phyloP scores from a whole-genome alignment of 1,284 basidiomycete species.

The Marasmius tenuissimus region DNA sequence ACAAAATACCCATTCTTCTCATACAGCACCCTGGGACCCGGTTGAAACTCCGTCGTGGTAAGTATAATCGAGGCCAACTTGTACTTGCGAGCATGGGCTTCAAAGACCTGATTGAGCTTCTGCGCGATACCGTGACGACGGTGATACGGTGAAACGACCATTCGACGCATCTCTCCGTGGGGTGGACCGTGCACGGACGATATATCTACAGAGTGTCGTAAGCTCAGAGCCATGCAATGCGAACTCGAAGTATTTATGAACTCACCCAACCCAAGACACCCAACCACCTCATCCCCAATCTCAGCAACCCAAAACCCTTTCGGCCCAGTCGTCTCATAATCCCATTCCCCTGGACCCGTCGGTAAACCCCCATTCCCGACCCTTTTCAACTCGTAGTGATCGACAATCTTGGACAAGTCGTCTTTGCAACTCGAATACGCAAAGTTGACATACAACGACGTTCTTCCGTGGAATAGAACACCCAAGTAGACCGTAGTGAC shows the following conservation, averaged over 20 bases:
- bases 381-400: constrained; percentile 17
- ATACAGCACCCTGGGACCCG: constrained; percentile 21
- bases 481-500: background rate
- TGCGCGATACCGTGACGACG: constrained; percentile 22
- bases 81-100: constrained; percentile 18
- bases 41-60: constrained; percentile 19
- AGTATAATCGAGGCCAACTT: constrained; percentile 15
- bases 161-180: constrained; percentile 21
- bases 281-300: constrained; percentile 21
- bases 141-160: constrained; percentile 23
- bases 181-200: constrained; percentile 7
- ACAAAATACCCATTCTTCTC: constrained; percentile 8
- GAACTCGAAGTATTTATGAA: background rate
- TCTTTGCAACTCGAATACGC: constrained; percentile 4
- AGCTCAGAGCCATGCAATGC: no score
- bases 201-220: no score
- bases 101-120: constrained; percentile 16
- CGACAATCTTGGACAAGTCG: constrained; percentile 20
- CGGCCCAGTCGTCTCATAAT: constrained; percentile 15
- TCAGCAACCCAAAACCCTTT: constrained; percentile 32
- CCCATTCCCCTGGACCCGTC: background rate
- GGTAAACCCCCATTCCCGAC: background rate
- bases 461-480: background rate
- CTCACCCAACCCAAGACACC: constrained; percentile 25
- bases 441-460: constrained; percentile 2